A percentile compares a stretch with the other conserved stretches of the same genome.
Evolutionary conservation across 306 rosid genomes (phyloP).

Genomic region (Lagenaria siceraria): DNA sequence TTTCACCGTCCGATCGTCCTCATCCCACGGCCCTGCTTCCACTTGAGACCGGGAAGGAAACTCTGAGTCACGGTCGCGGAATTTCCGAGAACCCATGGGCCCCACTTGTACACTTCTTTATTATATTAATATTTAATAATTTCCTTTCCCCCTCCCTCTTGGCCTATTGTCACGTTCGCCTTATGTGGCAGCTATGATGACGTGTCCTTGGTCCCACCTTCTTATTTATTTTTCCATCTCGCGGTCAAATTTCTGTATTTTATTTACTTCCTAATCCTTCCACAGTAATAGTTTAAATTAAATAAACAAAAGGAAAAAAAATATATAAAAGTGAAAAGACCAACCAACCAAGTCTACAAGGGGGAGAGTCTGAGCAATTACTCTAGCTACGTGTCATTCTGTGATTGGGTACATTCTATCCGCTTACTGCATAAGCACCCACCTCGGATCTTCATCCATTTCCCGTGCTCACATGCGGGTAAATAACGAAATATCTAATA

Average conservation of each 20-base stretch:
- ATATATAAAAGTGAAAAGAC: too few species aligned
- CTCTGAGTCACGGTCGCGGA: constrained; percentile 68
- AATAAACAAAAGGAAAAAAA: too few species aligned
- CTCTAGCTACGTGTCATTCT: neutral
- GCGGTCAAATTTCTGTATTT: neutral
- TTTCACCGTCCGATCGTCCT: constrained; percentile 12
- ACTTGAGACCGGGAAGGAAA: neutral
- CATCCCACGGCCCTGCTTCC: constrained; percentile 32
- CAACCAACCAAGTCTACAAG: too few species aligned
- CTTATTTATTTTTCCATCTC: neutral
- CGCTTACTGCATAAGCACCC: constrained; percentile 8
- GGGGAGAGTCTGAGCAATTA: neutral
- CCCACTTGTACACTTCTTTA: constrained; percentile 12
- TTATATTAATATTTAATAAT: constrained; percentile 22
- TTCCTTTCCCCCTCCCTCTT: constrained; percentile 24
- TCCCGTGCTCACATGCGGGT: constrained; percentile 15
- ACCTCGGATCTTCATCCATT: constrained; percentile 13
- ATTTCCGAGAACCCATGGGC: constrained; percentile 72
- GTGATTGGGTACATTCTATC: neutral
- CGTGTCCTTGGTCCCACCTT: constrained; percentile 47
- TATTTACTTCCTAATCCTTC: neutral
- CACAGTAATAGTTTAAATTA: neutral
- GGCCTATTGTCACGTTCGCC: constrained; percentile 86
- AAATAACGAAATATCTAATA: constrained; percentile 5
- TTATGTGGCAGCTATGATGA: constrained; percentile 44